Percentiles rank a stretch among this genome's conserved stretches.
Evolutionary conservation across 2,329 filamentous ascomycete species (phyloP).

Genomic region (Microcyclosporella mali): DNA sequence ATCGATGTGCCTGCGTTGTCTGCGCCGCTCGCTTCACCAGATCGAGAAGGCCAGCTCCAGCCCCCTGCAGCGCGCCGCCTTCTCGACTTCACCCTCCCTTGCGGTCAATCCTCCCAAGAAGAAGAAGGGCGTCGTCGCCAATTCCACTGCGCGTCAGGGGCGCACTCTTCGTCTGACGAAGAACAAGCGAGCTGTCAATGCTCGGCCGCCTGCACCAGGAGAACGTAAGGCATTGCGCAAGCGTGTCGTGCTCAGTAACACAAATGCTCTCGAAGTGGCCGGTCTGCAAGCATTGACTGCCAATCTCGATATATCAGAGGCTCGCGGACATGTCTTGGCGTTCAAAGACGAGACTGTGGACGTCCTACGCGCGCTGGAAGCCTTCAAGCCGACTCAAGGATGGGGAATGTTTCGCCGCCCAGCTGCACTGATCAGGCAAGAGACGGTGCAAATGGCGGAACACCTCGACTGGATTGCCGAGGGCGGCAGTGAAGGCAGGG

Average conservation of each 20-base stretch:
- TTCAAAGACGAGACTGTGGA: slow-evolving; percentile 68
- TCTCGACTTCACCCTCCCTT: slow-evolving; percentile 29
- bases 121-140: slow-evolving; percentile 24
- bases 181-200: slow-evolving; percentile 23
- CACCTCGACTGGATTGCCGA: slow-evolving; percentile 30
- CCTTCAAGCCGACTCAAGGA: slow-evolving; percentile 83
- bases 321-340: slow-evolving; percentile 61
- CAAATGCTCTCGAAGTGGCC: slow-evolving; percentile 75
- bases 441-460: slow-evolving; percentile 65
- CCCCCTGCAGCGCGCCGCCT: slow-evolving; percentile 22
- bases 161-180: slow-evolving; percentile 26
- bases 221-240: slow-evolving; percentile 85
- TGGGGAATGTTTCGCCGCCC: slow-evolving; percentile 84
- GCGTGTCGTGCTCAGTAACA: slow-evolving; percentile 86
- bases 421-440: slow-evolving; percentile 67
- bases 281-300: slow-evolving; percentile 55
- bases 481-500: slow-evolving; percentile 41
- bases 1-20: slow-evolving; percentile 24
- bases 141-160: slow-evolving; percentile 17
- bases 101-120: slow-evolving; percentile 24
- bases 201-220: slow-evolving; percentile 47
- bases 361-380: slow-evolving; percentile 73
- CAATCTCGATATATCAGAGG: slow-evolving; percentile 38
- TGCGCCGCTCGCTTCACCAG: slow-evolving; percentile 18
- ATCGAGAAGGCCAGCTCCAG: slow-evolving; percentile 7